Conservation (phyloP, 805 yeast species). For the Candida golubevii region DNA sequence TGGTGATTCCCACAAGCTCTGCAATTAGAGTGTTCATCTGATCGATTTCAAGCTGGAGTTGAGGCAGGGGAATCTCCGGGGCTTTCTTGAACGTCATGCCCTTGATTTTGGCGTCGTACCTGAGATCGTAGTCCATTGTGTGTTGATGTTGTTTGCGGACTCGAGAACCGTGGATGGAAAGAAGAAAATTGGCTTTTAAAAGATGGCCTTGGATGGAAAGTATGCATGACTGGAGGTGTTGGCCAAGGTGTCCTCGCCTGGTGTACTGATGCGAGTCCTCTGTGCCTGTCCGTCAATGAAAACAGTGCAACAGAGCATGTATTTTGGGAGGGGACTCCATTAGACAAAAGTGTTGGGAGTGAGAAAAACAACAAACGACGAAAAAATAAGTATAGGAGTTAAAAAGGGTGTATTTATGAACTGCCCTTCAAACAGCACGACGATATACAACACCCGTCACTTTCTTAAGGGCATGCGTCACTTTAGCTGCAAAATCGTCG, state of each 20-base stretch:
- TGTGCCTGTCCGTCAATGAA: no score
- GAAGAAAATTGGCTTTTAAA: no score
- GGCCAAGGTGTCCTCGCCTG: slow-evolving; percentile 4
- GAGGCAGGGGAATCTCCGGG: slow-evolving; percentile 19
- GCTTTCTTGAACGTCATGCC: slow-evolving; percentile 11
- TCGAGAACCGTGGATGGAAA: background rate
- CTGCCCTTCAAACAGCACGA: no score
- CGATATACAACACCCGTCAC: no score
- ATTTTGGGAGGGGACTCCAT: no score
- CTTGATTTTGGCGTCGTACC: slow-evolving; percentile 17
- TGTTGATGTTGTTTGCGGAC: background rate
- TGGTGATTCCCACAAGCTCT: slow-evolving; percentile 40
- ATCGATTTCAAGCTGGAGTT: slow-evolving; percentile 38
- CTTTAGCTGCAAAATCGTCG: no score
- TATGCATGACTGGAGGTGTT: background rate
- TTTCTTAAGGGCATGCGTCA: no score
- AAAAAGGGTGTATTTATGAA: no score
- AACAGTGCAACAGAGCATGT: no score
- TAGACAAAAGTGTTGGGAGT: no score
- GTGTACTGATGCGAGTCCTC: slow-evolving; percentile 7
- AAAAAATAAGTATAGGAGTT: no score
- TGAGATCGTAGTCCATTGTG: slow-evolving; percentile 16
- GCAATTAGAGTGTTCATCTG: slow-evolving; percentile 35
- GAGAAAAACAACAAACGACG: no score
- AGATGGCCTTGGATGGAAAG: background rate